Evolutionary conservation across 306 rosid genomes (phyloP).

Genomic region (Cucurbita ficifolia): DNA sequence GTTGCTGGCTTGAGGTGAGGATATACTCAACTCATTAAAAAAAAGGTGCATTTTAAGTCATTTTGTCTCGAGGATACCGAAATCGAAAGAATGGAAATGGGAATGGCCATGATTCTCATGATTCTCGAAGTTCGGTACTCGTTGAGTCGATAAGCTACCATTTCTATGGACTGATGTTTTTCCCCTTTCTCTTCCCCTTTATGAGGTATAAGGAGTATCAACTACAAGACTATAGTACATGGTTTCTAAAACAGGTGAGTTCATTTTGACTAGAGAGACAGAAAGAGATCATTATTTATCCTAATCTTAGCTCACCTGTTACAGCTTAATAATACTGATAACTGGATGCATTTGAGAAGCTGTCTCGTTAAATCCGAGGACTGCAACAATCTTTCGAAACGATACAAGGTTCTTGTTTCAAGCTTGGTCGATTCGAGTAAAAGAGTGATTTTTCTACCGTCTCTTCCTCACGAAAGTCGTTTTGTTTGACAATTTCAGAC

Average conservation of each 20-base stretch:
- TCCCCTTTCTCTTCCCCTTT: slow-evolving; percentile 11
- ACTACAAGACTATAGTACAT: slow-evolving; percentile 79
- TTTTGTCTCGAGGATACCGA: background rate
- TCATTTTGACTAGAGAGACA: background rate
- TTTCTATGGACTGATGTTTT: slow-evolving; percentile 1
- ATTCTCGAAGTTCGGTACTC: background rate
- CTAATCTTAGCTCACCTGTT: background rate
- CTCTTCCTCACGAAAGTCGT: background rate
- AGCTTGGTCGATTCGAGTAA: slow-evolving; percentile 6
- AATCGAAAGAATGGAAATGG: background rate
- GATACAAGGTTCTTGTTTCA: slow-evolving; percentile 46
- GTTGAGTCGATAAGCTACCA: background rate
- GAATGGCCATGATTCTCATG: background rate
- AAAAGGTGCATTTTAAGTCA: background rate
- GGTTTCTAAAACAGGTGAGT: slow-evolving; percentile 77
- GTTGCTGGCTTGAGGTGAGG: slow-evolving; percentile 63
- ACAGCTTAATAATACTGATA: slow-evolving; percentile 69
- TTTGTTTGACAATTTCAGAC: slow-evolving; percentile 31
- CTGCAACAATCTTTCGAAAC: slow-evolving; percentile 56
- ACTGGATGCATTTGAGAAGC: slow-evolving; percentile 59
- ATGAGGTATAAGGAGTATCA: slow-evolving; percentile 89
- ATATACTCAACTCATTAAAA: background rate
- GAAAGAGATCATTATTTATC: background rate
- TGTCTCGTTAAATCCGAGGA: slow-evolving; percentile 85
- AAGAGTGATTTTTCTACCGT: background rate